phyloP scores from a whole-genome alignment of 2,329 filamentous ascomycete genomes.

The Sporothrix protearum region DNA sequence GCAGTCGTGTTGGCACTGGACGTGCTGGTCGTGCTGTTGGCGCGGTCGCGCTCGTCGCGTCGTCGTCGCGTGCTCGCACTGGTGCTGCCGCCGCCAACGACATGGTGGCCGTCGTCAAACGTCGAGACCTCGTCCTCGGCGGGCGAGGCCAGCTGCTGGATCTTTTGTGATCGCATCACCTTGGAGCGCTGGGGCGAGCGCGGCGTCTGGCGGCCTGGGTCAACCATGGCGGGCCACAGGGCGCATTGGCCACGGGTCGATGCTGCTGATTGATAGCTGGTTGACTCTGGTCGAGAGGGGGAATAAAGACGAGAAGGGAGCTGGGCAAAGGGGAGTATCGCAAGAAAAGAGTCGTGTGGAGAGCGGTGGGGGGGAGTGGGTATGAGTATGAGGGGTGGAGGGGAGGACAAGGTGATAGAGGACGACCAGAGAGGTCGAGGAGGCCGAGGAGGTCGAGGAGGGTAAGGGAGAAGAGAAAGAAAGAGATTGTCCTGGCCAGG shows the following conservation, averaged over 20 bases:
- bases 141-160: conserved; percentile 37
- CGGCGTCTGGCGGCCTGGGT: conserved; percentile 37
- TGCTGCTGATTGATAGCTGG: conserved; percentile 1
- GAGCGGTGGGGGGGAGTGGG: not conserved
- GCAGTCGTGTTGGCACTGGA: conserved; percentile 27
- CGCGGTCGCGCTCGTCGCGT: conserved; percentile 23
- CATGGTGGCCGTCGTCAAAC: conserved; percentile 4
- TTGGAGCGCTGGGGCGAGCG: conserved; percentile 43
- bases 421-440: not conserved
- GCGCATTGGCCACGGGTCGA: conserved; percentile 31
- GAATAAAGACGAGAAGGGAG: not conserved
- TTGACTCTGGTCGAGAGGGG: not conserved
- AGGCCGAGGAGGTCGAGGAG: not conserved
- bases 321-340: not conserved
- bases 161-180: conserved; percentile 54
- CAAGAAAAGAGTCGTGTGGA: conserved; percentile 5
- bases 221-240: conserved; percentile 42
- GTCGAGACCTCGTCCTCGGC: conserved; percentile 29
- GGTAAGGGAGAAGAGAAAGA: not conserved
- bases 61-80: conserved; percentile 29
- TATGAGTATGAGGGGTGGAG: not conserved
- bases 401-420: not conserved
- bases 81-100: conserved; percentile 28
- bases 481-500: not conserved
- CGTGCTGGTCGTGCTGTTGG: conserved; percentile 33